Percentiles rank a stretch among this genome's conserved stretches.
phyloP scores from a whole-genome alignment of 2,329 filamentous ascomycete genomes.

The Amauroascus verrucosus region DNA sequence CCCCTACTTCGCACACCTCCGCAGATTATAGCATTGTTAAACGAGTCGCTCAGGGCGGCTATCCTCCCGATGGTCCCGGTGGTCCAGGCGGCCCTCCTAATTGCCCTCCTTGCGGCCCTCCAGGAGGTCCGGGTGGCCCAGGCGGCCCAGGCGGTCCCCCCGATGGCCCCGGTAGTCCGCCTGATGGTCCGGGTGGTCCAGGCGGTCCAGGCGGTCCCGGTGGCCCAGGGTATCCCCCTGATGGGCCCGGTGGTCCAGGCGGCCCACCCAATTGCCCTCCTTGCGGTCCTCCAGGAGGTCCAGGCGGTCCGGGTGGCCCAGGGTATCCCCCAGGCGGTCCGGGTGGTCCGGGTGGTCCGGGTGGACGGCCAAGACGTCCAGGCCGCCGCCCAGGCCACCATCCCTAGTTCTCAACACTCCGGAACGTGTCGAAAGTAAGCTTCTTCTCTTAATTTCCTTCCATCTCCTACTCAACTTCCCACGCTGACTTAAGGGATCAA shows the following conservation, averaged over 20 bases:
- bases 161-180: not conserved
- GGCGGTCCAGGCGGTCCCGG: not conserved
- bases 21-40: not conserved
- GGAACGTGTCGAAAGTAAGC: too few species aligned
- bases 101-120: not conserved
- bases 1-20: not conserved
- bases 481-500: too few species aligned
- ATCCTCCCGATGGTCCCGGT: not conserved
- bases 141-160: not conserved
- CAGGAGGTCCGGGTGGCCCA: not conserved
- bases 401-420: too few species aligned
- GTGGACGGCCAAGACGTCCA: not conserved
- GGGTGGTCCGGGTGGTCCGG: too few species aligned
- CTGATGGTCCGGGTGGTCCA: not conserved
- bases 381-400: not conserved
- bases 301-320: constrained; percentile 1
- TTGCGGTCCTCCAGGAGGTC: constrained; percentile 1
- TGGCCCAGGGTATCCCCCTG: not conserved
- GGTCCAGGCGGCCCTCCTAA: not conserved
- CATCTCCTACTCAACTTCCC: too few species aligned
- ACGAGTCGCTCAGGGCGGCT: not conserved
- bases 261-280: too few species aligned
- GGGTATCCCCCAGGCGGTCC: too few species aligned
- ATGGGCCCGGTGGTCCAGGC: not conserved
- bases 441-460: too few species aligned